These are phyloP conservation scores for Alternaria brassicae DNA, from an alignment of 2,329 filamentous ascomycete species.

Conservation along the genomic window DNA sequence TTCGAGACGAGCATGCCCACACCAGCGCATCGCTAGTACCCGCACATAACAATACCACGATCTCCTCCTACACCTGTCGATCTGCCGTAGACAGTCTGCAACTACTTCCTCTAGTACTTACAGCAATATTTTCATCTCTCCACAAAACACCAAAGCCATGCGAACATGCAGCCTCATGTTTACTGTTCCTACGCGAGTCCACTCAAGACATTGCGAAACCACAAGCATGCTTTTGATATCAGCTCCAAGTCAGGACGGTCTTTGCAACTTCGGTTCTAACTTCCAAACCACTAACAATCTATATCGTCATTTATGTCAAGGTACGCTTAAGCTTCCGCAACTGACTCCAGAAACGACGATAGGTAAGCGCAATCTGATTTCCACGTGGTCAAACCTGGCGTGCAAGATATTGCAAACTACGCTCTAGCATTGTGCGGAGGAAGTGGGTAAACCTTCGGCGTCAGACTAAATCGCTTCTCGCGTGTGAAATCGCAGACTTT, in stretches of 20 bases:
- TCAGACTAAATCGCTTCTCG: not conserved
- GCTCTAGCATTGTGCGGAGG: constrained; percentile 8
- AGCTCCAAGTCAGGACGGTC: not conserved
- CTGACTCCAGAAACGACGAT: not conserved
- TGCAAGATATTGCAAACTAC: constrained; percentile 4
- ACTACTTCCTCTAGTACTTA: not conserved
- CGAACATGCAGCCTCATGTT: not conserved
- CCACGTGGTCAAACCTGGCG: not conserved
- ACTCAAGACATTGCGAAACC: not conserved
- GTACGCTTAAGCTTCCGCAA: not conserved
- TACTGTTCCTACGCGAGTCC: not conserved
- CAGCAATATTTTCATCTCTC: not conserved
- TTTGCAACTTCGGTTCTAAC: no score
- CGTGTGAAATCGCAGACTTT: constrained; percentile 1
- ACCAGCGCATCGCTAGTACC: constrained; percentile 3
- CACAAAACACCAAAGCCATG: not conserved
- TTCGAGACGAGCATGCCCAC: not conserved
- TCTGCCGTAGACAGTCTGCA: constrained; percentile 3
- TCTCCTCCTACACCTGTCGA: constrained; percentile 2
- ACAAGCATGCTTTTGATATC: not conserved
- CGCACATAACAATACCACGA: constrained; percentile 6
- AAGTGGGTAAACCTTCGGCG: not conserved
- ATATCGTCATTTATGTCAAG: not conserved
- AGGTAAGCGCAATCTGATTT: not conserved
- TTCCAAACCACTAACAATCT: not conserved